Percentiles rank a stretch among this genome's conserved stretches.
These are phyloP conservation scores for Pythium periplocum DNA, from an alignment of 352 stramenopile genomes.

Conservation along the genomic window DNA sequence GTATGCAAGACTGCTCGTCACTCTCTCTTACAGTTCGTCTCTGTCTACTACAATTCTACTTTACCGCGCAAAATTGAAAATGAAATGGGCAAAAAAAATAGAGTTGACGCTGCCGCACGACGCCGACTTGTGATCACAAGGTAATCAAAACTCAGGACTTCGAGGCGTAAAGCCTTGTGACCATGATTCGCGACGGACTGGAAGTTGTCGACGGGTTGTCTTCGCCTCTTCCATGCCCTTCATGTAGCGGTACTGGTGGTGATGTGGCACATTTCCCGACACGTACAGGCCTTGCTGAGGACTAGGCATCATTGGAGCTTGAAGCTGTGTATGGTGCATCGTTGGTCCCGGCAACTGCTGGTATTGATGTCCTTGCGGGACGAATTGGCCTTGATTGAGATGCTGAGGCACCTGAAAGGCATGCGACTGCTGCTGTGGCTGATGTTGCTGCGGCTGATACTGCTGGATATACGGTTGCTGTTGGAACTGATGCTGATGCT, in stretches of 20 bases:
- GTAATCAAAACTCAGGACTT: constrained; percentile 15
- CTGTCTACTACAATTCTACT: constrained; percentile 28
- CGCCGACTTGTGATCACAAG: not conserved
- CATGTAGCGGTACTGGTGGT: constrained; percentile 58
- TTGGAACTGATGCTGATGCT: constrained; percentile 26
- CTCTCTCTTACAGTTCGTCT: constrained; percentile 14
- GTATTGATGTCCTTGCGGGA: constrained; percentile 22
- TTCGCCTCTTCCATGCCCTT: constrained; percentile 61
- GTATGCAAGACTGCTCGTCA: not conserved
- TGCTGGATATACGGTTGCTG: constrained; percentile 19
- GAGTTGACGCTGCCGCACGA: no score
- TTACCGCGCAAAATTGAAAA: constrained; percentile 17
- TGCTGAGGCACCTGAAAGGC: constrained; percentile 1
- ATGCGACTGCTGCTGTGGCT: constrained; percentile 19
- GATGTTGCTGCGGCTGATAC: constrained; percentile 11
- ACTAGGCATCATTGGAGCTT: constrained; percentile 6
- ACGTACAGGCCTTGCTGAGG: constrained; percentile 11
- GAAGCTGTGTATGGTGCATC: constrained; percentile 16
- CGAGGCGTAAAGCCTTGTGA: constrained; percentile 24
- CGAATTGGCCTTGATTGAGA: constrained; percentile 7
- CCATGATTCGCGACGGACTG: constrained; percentile 46
- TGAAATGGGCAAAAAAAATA: no score
- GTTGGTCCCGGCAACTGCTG: constrained; percentile 10
- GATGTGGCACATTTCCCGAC: constrained; percentile 1
- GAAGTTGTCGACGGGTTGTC: constrained; percentile 13